A percentile compares a stretch with the other conserved stretches of the same genome.
Conservation (phyloP, 1,139 yeast species). For the Nakaseomyces delphensis region DNA sequence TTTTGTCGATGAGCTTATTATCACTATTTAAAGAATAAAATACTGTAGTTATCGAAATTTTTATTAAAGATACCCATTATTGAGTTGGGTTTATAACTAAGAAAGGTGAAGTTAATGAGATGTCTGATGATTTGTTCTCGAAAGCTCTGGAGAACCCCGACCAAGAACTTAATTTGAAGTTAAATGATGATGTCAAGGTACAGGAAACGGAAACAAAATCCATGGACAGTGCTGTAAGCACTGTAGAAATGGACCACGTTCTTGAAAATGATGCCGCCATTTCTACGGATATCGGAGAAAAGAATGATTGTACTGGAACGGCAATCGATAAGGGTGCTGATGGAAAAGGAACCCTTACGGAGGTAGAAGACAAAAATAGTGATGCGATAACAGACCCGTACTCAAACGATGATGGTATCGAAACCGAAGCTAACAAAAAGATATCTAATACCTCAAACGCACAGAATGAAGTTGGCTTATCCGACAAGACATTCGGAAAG, state of each 20-base stretch:
- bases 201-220: too few species aligned
- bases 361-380: too few species aligned
- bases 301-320: background rate
- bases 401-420: background rate
- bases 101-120: too few species aligned
- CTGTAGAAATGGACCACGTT: too few species aligned
- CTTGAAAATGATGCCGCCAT: too few species aligned
- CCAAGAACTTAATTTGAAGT: slow-evolving; percentile 8
- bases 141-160: slow-evolving; percentile 21
- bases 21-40: too few species aligned
- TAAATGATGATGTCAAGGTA: slow-evolving; percentile 17
- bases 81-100: too few species aligned
- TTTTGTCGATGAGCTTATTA: background rate
- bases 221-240: too few species aligned
- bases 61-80: background rate
- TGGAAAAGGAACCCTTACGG: too few species aligned
- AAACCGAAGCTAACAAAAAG: background rate
- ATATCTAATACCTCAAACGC: background rate
- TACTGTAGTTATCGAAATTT: too few species aligned
- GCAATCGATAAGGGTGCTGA: too few species aligned
- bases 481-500: background rate
- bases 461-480: slow-evolving; percentile 4
- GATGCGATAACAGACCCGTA: background rate
- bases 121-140: slow-evolving; percentile 22
- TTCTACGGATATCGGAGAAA: background rate